Evolutionary conservation across 2,329 filamentous ascomycete genomes (phyloP).

Genomic region (Scedosporium apiospermum): DNA sequence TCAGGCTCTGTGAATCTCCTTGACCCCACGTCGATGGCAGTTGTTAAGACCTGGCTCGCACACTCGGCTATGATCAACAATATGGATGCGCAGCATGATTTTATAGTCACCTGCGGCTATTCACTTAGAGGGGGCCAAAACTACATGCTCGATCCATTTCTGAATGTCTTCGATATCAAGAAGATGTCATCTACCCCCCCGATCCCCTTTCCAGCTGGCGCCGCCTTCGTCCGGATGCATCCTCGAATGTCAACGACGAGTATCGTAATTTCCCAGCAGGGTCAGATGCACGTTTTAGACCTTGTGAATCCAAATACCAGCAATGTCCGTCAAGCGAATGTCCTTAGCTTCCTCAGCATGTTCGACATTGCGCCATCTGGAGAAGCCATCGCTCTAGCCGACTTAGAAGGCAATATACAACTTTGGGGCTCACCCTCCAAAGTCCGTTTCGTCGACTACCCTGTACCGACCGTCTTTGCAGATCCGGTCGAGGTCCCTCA

Average conservation of each 20-base stretch:
- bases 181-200: conserved; percentile 80
- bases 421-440: conserved; percentile 84
- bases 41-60: conserved; percentile 83
- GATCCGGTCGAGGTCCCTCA: conserved; percentile 49
- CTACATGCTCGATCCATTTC: conserved; percentile 81
- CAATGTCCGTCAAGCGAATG: conserved; percentile 74
- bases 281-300: conserved; percentile 92
- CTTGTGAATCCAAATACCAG: conserved; percentile 87
- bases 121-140: conserved; percentile 65
- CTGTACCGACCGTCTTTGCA: conserved; percentile 68
- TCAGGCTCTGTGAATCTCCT: conserved; percentile 78
- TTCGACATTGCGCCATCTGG: conserved; percentile 84
- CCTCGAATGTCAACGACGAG: conserved; percentile 91
- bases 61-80: conserved; percentile 86
- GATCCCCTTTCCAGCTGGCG: conserved; percentile 84
- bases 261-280: conserved; percentile 83
- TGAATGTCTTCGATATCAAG: conserved; percentile 93
- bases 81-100: conserved; percentile 94
- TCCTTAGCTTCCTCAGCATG: conserved; percentile 63
- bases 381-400: conserved; percentile 72
- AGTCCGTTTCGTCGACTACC: conserved; percentile 76
- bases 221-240: conserved; percentile 93
- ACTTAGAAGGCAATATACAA: conserved; percentile 69
- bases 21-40: conserved; percentile 65
- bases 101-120: conserved; percentile 90